Base-by-base conservation (phyloP, 768 basidiomycete genomes). In the Flagelloscypha sp. region DNA sequence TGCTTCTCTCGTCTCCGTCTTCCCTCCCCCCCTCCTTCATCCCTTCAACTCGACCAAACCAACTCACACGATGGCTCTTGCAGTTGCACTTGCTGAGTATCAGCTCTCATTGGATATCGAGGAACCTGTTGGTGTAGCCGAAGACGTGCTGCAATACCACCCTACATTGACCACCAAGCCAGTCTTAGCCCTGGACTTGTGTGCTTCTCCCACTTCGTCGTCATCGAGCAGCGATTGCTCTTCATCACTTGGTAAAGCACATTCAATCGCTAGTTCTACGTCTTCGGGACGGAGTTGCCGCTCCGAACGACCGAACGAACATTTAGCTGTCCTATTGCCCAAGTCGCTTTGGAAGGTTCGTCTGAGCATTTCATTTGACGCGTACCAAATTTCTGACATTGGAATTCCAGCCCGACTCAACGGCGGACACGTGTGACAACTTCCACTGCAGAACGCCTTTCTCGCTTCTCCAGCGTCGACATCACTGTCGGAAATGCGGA, bases 401-500 rank as follows among this genome's bases (percentile, higher is more conserved):
- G 15, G 28, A 42, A 46, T 25, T 30, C 34, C 47, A 82, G 76
- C 70, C 79, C 34, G 84, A 87, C 55, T 59, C 65, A 4, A 56
- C 71, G 10, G 74, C 84, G 3, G 43, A 68, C 9, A 52, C 57
- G 32, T 88, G 84, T 63, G 84, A 87, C 61, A 84, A 73, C 52
- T 79, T 84, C 43, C 70, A 72, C 49, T 88, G 84, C 58, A 67
- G 67, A 37, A 62, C 68, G 43, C 55, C 55, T 33, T 87, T 87
- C 54, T 70, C 74, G 40, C 53, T 87, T 41, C 69, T 79, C 28
- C 79, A 84, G 44, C 80, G 84, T 43, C 74, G 76, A 59, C 84
- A 88, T 52, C 85, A 88, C 42, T 88, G 85, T 57, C 73, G 85
- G 54, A 87, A 86, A 53, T 87, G 85, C 45, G 85, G 85, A 33